These are phyloP conservation scores for Aureobasidium sp. DNA, from an alignment of 2,329 filamentous ascomycete genomes.

Conservation along the genomic window DNA sequence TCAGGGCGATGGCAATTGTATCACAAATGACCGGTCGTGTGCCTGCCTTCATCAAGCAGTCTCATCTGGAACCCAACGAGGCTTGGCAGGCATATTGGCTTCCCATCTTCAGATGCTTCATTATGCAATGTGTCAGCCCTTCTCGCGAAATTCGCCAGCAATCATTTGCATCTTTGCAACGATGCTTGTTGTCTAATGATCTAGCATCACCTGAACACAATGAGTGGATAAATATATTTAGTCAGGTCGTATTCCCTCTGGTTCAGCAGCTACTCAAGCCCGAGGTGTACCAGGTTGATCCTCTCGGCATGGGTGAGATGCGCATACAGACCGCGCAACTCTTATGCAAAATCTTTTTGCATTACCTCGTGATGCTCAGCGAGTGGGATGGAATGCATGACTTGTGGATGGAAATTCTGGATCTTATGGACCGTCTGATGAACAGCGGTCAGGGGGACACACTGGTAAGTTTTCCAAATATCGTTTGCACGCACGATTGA, in stretches of 20 bases:
- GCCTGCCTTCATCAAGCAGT: constrained; percentile 81
- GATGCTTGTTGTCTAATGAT: constrained; percentile 75
- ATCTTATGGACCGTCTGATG: constrained; percentile 92
- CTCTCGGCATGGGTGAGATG: constrained; percentile 90
- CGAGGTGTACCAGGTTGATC: constrained; percentile 86
- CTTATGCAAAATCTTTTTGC: constrained; percentile 89
- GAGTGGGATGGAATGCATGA: constrained; percentile 85
- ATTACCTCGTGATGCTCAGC: constrained; percentile 78
- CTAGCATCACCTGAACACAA: constrained; percentile 76
- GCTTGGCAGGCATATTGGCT: constrained; percentile 98
- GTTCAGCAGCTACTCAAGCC: constrained; percentile 83
- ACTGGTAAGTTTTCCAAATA: constrained; percentile 7
- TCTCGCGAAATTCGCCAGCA: constrained; percentile 87
- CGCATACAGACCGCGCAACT: constrained; percentile 84
- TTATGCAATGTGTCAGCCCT: constrained; percentile 85
- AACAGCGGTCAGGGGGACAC: constrained; percentile 77
- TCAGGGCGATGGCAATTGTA: constrained; percentile 72
- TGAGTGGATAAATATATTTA: constrained; percentile 85
- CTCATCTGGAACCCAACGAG: constrained; percentile 64
- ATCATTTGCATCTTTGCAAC: constrained; percentile 77
- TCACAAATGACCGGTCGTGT: constrained; percentile 75
- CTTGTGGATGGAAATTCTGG: constrained; percentile 85
- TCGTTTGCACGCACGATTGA: not conserved
- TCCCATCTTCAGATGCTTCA: constrained; percentile 83
- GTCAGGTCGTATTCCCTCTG: constrained; percentile 85